Conservation (phyloP, 2,329 filamentous ascomycete species). For the Scytalidium lignicola region DNA sequence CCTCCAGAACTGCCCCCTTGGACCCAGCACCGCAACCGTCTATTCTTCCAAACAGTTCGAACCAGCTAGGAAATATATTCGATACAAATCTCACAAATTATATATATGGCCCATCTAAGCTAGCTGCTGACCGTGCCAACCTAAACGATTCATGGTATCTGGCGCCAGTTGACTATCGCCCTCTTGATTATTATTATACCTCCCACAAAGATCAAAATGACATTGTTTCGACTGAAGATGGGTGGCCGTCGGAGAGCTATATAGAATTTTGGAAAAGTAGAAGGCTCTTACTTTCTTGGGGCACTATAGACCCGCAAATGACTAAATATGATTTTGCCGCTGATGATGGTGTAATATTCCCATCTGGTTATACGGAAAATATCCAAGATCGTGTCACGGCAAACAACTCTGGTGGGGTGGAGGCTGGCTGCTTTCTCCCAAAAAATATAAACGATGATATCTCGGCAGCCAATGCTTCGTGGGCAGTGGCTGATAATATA, state of each 20-base stretch:
- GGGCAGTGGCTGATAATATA: conserved; percentile 35
- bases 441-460: conserved; percentile 27
- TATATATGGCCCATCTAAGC: conserved; percentile 47
- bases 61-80: conserved; percentile 43
- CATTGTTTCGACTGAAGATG: conserved; percentile 45
- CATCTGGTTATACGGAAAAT: conserved; percentile 36
- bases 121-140: conserved; percentile 47
- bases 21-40: conserved; percentile 34
- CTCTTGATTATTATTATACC: conserved; percentile 47
- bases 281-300: conserved; percentile 51
- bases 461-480: conserved; percentile 45
- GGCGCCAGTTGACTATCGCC: conserved; percentile 34
- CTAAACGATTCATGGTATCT: conserved; percentile 55
- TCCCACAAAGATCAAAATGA: conserved; percentile 29
- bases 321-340: conserved; percentile 44
- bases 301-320: conserved; percentile 53
- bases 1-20: conserved; percentile 35
- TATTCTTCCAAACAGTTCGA: conserved; percentile 37
- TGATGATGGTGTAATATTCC: conserved; percentile 49
- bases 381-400: conserved; percentile 27
- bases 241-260: conserved; percentile 59
- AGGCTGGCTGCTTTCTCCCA: conserved; percentile 49
- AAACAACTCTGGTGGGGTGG: conserved; percentile 35
- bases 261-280: conserved; percentile 49
- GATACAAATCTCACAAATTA: conserved; percentile 41